Conservation (phyloP, 176 grass and related monocot genomes). For the Metroxylon sagu region DNA sequence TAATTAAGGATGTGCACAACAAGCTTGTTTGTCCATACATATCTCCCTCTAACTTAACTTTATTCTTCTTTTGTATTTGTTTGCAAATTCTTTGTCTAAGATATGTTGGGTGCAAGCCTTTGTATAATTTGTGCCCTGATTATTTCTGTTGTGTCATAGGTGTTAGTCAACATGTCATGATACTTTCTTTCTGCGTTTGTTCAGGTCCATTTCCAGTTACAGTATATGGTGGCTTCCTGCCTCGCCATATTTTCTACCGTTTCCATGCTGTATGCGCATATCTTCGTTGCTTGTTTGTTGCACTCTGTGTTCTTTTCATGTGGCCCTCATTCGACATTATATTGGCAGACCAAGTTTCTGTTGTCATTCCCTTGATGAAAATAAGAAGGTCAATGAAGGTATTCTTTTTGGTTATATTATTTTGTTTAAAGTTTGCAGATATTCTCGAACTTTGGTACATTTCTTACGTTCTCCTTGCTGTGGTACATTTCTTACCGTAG, state of each 20-base stretch:
- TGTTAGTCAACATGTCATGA: no score
- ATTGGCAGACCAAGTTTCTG: conserved; percentile 56
- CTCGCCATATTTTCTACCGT: conserved; percentile 71
- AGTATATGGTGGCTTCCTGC: conserved; percentile 87
- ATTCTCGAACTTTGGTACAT: not conserved
- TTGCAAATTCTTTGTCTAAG: no score
- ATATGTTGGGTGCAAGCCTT: no score
- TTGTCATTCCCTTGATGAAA: conserved; percentile 85
- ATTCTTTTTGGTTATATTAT: conserved; percentile 4
- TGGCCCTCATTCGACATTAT: conserved; percentile 69
- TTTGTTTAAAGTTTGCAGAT: no score
- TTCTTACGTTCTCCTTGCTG: conserved; percentile 10
- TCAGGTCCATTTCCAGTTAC: conserved; percentile 69
- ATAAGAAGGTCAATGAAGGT: conserved; percentile 62
- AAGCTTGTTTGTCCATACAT: no score
- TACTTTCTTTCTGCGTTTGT: not conserved
- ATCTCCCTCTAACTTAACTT: no score
- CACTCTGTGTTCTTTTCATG: conserved; percentile 64
- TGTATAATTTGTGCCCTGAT: no score
- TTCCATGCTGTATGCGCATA: conserved; percentile 89
- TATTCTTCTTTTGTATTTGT: no score
- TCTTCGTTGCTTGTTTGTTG: conserved; percentile 90
- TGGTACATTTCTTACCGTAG: not conserved
- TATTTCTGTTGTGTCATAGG: no score
- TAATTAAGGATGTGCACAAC: no score